Base-by-base conservation (phyloP, 2,329 filamentous ascomycete species). In the Fusarium albosuccineum region DNA sequence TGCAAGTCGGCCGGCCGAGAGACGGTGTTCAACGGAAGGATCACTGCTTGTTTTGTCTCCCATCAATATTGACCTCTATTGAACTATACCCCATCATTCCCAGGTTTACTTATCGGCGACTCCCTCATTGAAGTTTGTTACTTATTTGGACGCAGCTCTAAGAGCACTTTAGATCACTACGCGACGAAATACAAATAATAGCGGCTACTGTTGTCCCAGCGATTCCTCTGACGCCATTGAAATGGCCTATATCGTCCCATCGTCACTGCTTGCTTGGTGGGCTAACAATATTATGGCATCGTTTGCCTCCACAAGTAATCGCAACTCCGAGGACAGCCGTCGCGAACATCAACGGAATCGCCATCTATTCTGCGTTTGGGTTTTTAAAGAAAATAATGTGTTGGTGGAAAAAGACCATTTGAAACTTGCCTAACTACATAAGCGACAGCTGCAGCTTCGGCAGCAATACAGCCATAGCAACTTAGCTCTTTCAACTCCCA, bases 71-170 rank as follows among this genome's bases (percentile, higher is more conserved):
- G 11, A 17, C 55, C 29, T 48, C 44, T 16, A 40, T 27, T 16
- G 48, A 59, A 10, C 57, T 14, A 36, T 53, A 59, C n/a, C 57
- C 49, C 2, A n/a, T 59, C 9, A 11, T 53, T 17, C 26, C 49
- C n/a, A 34, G 57, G 5, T 59, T 48, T 14, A 13, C 9, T 11
- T 49, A 53, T 17, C 53, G 57, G 49, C 41, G 49, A 22, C 53
- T 53, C 26, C 57, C 57, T 16, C 57, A 60, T 33, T 3, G n/a
- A 7, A 26, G 26, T 26, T 22, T 42, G 13, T 22, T 7, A 13
- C 40, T n/a, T n/a, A 40, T 14, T n/a, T 40, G 33, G 33, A 34
- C 9, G 13, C 33, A 34, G 33, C 33, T 34, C 13, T 13, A 34
- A 34, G 33, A 34, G 33, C 33, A 34, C 33, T 34, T 34, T 9